Evolutionary conservation across 2,329 filamentous ascomycete species (phyloP).

Genomic region (Fusarium pseudonygamai): DNA sequence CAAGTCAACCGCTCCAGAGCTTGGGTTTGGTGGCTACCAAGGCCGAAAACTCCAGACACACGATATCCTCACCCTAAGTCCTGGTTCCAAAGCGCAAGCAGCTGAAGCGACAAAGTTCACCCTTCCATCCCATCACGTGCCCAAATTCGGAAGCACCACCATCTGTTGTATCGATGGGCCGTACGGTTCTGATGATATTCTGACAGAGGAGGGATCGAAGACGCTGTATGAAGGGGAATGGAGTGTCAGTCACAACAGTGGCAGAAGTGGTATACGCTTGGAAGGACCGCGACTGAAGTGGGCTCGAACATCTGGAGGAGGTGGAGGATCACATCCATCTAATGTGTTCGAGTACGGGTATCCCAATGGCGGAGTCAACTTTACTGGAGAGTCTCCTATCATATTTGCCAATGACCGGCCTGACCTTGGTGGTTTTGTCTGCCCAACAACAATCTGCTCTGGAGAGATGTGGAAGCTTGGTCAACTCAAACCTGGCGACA

Average conservation of each 20-base stretch:
- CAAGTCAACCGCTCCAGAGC: slow-evolving; percentile 66
- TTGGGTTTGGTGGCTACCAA: slow-evolving; percentile 68
- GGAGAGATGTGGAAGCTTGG: slow-evolving; percentile 51
- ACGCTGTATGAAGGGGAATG: background rate
- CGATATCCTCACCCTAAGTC: slow-evolving; percentile 23
- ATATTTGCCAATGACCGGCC: slow-evolving; percentile 49
- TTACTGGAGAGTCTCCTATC: slow-evolving; percentile 48
- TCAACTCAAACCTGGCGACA: slow-evolving; percentile 47
- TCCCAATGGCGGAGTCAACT: slow-evolving; percentile 43
- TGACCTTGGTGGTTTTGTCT: slow-evolving; percentile 46
- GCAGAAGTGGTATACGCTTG: slow-evolving; percentile 66
- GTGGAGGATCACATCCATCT: slow-evolving; percentile 69
- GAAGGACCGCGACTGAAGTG: slow-evolving; percentile 67
- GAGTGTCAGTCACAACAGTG: background rate
- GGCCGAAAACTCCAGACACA: slow-evolving; percentile 61
- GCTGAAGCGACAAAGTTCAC: background rate
- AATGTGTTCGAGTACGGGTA: slow-evolving; percentile 49
- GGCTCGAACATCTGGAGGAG: slow-evolving; percentile 67
- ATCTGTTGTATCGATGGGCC: background rate
- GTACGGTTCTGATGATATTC: background rate
- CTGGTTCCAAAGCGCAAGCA: background rate
- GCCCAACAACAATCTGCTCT: slow-evolving; percentile 43
- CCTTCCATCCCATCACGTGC: background rate
- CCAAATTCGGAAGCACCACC: background rate
- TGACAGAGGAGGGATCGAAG: background rate